These are phyloP conservation scores for Vicia faba DNA, from an alignment of 306 rosid species.

Conservation along the genomic window DNA sequence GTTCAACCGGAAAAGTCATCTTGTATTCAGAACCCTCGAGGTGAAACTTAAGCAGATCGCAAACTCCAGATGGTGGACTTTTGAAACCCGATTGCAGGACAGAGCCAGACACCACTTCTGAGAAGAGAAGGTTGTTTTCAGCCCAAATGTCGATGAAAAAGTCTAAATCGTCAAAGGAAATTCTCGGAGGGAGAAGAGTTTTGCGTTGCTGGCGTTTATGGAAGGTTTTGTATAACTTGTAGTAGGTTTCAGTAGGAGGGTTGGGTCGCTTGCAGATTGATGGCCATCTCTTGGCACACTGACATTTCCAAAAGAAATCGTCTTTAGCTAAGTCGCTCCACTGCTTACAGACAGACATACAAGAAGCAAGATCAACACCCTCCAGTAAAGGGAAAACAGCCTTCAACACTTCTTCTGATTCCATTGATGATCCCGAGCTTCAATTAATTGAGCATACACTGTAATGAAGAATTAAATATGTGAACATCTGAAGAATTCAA, in stretches of 20 bases:
- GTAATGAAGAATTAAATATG: conserved; percentile 28
- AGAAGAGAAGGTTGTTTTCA: conserved; percentile 61
- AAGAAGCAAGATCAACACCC: conserved; percentile 81
- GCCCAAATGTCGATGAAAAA: conserved; percentile 90
- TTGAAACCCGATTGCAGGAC: conserved; percentile 56
- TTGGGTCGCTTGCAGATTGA: conserved; percentile 78
- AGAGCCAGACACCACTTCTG: conserved; percentile 80
- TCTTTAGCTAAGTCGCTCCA: conserved; percentile 83
- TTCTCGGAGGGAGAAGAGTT: conserved; percentile 80
- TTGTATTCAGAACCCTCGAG: conserved; percentile 69
- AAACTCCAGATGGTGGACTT: conserved; percentile 56
- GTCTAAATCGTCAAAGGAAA: conserved; percentile 83
- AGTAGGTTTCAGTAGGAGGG: conserved; percentile 62
- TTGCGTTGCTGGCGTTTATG: conserved; percentile 56
- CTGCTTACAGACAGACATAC: conserved; percentile 79
- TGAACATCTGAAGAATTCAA: conserved; percentile 29
- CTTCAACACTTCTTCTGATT: conserved; percentile 72
- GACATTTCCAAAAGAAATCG: conserved; percentile 93
- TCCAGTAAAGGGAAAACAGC: conserved; percentile 88
- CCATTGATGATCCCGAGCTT: conserved; percentile 50
- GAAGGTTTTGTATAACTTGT: conserved; percentile 64
- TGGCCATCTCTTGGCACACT: conserved; percentile 91
- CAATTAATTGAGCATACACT: conserved; percentile 16
- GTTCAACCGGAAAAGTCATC: conserved; percentile 79
- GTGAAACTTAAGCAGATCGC: conserved; percentile 63